A percentile compares a stretch with the other conserved stretches of the same genome.
These are phyloP conservation scores for Fagus crenata DNA, from an alignment of 306 rosid species.

Conservation along the genomic window DNA sequence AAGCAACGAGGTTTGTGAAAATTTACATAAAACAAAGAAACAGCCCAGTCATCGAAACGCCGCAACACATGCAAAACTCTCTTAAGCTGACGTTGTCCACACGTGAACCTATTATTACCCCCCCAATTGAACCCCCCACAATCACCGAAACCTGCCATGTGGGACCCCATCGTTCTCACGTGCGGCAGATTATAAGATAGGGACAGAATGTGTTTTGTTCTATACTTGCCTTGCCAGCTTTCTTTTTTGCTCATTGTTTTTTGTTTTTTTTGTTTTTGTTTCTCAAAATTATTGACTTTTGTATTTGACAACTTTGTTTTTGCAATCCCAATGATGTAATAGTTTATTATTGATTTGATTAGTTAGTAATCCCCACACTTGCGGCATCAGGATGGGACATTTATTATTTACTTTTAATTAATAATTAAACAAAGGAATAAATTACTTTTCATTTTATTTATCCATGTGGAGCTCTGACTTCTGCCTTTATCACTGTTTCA, in stretches of 20 bases:
- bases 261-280: conserved; percentile 28
- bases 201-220: conserved; percentile 41
- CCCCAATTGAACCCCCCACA: background rate
- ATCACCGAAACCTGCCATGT: conserved; percentile 7
- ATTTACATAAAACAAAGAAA: conserved; percentile 18
- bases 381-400: conserved; percentile 44
- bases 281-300: conserved; percentile 43
- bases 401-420: conserved; percentile 19
- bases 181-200: conserved; percentile 37
- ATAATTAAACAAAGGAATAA: background rate
- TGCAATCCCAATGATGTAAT: conserved; percentile 44
- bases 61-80: conserved; percentile 55
- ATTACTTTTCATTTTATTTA: background rate
- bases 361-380: conserved; percentile 44
- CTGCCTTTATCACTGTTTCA: background rate
- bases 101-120: conserved; percentile 55
- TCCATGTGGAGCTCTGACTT: conserved; percentile 3
- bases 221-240: conserved; percentile 18
- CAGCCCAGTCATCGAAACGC: conserved; percentile 62
- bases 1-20: background rate
- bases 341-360: background rate
- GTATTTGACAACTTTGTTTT: conserved; percentile 37
- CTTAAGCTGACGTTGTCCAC: conserved; percentile 56
- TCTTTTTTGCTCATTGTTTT: background rate
- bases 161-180: conserved; percentile 63